Evolutionary conservation across 768 basidiomycete genomes (phyloP).

Genomic region (Leccinum incarnatum): DNA sequence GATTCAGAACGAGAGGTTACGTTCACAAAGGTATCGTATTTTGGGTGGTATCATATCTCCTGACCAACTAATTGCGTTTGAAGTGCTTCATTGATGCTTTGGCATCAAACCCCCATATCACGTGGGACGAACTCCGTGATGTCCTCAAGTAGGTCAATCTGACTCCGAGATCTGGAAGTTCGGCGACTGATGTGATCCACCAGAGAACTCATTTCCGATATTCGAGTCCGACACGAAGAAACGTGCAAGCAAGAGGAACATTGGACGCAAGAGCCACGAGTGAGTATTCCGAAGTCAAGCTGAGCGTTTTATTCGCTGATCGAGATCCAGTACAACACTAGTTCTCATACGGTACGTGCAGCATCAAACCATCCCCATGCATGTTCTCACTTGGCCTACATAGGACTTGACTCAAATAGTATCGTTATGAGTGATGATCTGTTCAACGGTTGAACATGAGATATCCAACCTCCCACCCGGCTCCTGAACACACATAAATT

Average conservation of each 20-base stretch:
- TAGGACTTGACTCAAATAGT: slow-evolving; percentile 14
- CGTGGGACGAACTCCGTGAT: slow-evolving; percentile 23
- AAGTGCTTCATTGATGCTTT: slow-evolving; percentile 22
- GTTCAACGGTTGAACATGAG: not conserved
- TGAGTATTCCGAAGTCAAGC: slow-evolving; percentile 11
- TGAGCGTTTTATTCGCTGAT: slow-evolving; percentile 2
- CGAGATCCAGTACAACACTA: slow-evolving; percentile 11
- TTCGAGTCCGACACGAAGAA: slow-evolving; percentile 12
- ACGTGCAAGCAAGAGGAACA: not conserved
- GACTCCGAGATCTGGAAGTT: not conserved
- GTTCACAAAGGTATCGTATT: slow-evolving; percentile 24
- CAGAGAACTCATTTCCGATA: slow-evolving; percentile 16
- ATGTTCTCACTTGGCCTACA: slow-evolving; percentile 27
- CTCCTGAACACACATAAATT: not conserved
- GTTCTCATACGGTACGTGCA: slow-evolving; percentile 8
- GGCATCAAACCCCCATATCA: slow-evolving; percentile 5
- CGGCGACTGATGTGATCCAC: not conserved
- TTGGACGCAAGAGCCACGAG: slow-evolving; percentile 21
- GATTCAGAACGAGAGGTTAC: slow-evolving; percentile 17
- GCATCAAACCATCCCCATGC: slow-evolving; percentile 18
- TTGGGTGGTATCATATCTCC: not conserved
- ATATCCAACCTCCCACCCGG: not conserved
- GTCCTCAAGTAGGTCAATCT: slow-evolving; percentile 12
- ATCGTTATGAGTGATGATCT: not conserved
- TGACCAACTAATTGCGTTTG: not conserved